Conservation (phyloP, 129 eudicot species). For the Centella asiatica region DNA sequence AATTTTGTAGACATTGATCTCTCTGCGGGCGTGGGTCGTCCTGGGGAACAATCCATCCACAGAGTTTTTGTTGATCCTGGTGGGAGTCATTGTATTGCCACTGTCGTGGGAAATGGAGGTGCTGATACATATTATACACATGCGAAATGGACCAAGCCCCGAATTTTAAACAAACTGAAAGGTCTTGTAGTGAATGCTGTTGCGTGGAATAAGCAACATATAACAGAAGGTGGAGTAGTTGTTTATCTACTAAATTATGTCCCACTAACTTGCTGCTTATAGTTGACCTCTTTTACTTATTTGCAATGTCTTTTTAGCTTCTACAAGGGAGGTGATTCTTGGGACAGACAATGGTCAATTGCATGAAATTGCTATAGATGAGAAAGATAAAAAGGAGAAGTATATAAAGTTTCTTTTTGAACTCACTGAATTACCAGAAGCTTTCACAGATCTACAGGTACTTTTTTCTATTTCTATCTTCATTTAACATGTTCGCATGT, state of each 20-base stretch:
- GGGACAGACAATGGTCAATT: constrained; percentile 89
- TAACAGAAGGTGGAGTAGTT: constrained; percentile 62
- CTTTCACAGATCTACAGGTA: constrained; percentile 85
- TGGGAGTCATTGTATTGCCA: constrained; percentile 85
- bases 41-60: constrained; percentile 88
- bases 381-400: constrained; percentile 94
- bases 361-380: constrained; percentile 79
- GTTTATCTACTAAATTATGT: constrained; percentile 4
- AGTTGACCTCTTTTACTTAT: neutral
- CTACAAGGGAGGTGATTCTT: constrained; percentile 85
- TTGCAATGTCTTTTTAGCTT: constrained; percentile 36
- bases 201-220: constrained; percentile 93
- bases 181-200: constrained; percentile 83
- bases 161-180: constrained; percentile 59
- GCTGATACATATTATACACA: constrained; percentile 85
- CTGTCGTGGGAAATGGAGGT: constrained; percentile 65
- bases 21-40: constrained; percentile 69
- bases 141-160: constrained; percentile 90
- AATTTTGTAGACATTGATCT: constrained; percentile 70
- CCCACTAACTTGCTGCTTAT: neutral
- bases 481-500: neutral
- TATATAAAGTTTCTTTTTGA: constrained; percentile 75
- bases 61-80: constrained; percentile 96
- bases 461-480: neutral
- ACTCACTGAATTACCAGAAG: constrained; percentile 73